These are phyloP conservation scores for Microbotryum lychnidis-dioicae DNA, from an alignment of 1,284 basidiomycete species.

Conservation along the genomic window DNA sequence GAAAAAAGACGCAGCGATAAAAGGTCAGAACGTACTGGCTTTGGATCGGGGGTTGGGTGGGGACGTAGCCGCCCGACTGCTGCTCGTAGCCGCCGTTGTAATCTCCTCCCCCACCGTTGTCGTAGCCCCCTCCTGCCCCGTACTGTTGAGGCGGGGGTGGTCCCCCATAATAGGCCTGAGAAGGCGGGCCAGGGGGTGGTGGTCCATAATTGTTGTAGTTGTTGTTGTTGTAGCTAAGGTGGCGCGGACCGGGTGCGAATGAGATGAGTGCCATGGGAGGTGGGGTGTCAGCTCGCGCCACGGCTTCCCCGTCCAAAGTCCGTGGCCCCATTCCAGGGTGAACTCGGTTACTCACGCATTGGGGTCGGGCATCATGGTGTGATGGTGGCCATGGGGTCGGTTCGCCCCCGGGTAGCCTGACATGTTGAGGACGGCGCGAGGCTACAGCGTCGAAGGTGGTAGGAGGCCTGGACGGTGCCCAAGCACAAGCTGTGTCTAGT, in stretches of 20 bases:
- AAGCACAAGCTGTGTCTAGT: no score
- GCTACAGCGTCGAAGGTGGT: no score
- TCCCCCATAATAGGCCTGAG: constrained; percentile 1
- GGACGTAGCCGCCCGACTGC: constrained; percentile 8
- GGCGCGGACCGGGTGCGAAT: neutral
- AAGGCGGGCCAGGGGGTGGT: constrained; percentile 8
- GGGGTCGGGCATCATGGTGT: constrained; percentile 8
- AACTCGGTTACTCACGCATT: neutral
- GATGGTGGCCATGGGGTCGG: constrained; percentile 9
- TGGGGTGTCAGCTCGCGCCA: neutral
- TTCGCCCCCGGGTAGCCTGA: constrained; percentile 17
- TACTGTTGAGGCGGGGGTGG: constrained; percentile 4
- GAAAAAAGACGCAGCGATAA: neutral
- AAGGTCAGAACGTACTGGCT: constrained; percentile 10
- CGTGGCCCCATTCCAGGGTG: neutral
- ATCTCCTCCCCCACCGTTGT: constrained; percentile 2
- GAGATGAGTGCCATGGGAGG: neutral
- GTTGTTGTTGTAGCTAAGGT: neutral
- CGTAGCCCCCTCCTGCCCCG: constrained; percentile 1
- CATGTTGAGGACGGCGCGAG: neutral
- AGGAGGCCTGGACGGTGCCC: no score
- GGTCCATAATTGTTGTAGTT: neutral
- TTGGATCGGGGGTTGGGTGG: constrained; percentile 10
- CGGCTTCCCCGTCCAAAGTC: neutral
- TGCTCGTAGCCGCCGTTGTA: constrained; percentile 11